Base-by-base conservation (phyloP, 1,284 basidiomycete genomes). In the Rhodotorula sp. region DNA sequence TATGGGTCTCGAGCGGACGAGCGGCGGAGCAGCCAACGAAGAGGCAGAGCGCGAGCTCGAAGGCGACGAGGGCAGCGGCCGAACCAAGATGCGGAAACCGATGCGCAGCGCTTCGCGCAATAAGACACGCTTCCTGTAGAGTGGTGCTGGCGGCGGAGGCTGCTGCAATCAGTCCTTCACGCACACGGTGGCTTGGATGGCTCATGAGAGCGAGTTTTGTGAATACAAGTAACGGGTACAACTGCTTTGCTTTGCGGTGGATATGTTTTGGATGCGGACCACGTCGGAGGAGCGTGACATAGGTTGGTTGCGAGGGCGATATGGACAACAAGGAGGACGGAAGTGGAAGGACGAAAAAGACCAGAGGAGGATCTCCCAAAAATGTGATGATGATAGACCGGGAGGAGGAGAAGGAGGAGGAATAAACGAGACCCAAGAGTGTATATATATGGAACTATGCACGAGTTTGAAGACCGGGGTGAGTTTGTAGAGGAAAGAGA, bases 1-100 rank as follows among this genome's bases (percentile, higher is more conserved):
- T 60, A 89, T 86, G 60, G 93, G 90, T 43, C 84, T 93, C 87
- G 93, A 93, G 84, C 90, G 85, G 31, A 91, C 90, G 14, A 85
- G 85, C 2, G 68, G 60, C 16, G 62, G 61, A 18, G 47, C 28
- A 6, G 31, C 34, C 19, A 16, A 58, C 16, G 69, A 65, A 48
- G 64, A 74, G 45, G 70, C 68, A 2, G 59, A 66, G 60, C 55
- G 47, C 18, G 66, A 58, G 50, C 63, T 73, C 7, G 74, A 72
- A 26, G 75, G 68, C 34, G 72, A 76, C 62, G 70, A 74, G 18
- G 75, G 61, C 2, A 66, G 60, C 15, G 75, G 75, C 5, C 28
- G 75, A 34, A 69, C 48, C 56, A 47, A 66, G 61, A 72, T 76
- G 75, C 63, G 75, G 43, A 74, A 70, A 60, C 70, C 67, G 1